Base-by-base conservation (phyloP, 352 stramenopile genomes). In the Plasmopara muralis region DNA sequence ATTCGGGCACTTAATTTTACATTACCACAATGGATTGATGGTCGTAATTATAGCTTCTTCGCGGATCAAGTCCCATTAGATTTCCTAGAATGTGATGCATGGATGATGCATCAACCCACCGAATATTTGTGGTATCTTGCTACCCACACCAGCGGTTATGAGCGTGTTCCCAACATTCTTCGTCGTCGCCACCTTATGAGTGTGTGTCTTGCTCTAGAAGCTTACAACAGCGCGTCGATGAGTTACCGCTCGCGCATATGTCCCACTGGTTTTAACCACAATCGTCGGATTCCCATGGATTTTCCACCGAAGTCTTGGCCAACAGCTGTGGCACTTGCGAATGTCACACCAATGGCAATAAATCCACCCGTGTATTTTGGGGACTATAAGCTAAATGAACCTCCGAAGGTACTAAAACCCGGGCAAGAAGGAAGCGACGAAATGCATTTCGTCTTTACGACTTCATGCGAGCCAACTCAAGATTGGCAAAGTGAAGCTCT, bases 401-500 rank as follows among this genome's bases (percentile, higher is more conserved):
- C 15, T 6, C 13, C 15, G 6, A 14, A 50, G 8, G 43, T 57
- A 2, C n/a, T 62, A 34, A 64, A 65, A 34, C 53, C 71, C 20
- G 74, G 65, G 0, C 57, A 82, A 46, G 43, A 60, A 37, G 60
- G 58, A 18, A 85, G 75, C 47, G 67, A 91, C 12, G 69, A 87
- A 12, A 38, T 89, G 14, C 77, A 93, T 47, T 90, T 91, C 44
- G 83, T 91, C 0, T 89, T 88, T 51, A 72, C 68, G 4, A 85
- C 77, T 10, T 76, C 73, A 0, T 93, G 83, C 43, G 65, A 77
- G 16, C 50, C 69, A 0, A 62, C 75, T 20, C 70, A 88, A 35
- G 53, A 93, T 50, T 90, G 80, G 83, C 75, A 88, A 51, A 87
- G 76, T 20, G 74, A 91, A 31, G 60, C 86, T 16, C 57, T 93